Percentiles rank a stretch among this genome's conserved stretches.
Conservation (phyloP, 106 monocot species). For the Allium cepa region DNA sequence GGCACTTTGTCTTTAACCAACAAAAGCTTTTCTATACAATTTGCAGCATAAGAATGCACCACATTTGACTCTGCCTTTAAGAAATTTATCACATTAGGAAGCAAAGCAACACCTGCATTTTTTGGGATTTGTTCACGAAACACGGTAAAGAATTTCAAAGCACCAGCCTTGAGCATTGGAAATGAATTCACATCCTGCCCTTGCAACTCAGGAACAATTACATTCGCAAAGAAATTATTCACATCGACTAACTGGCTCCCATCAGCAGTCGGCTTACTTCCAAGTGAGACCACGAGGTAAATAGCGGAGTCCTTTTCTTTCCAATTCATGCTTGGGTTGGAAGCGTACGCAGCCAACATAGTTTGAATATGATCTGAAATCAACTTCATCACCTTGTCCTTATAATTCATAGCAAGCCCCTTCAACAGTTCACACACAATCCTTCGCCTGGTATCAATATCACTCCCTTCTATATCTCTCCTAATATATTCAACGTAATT, state of each 20-base stretch:
- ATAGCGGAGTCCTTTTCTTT: slow-evolving; percentile 93
- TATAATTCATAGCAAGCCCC: slow-evolving; percentile 72
- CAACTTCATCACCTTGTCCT: slow-evolving; percentile 66
- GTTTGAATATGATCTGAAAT: slow-evolving; percentile 63
- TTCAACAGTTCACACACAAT: slow-evolving; percentile 88
- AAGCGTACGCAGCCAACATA: slow-evolving; percentile 54
- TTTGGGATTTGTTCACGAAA: slow-evolving; percentile 83
- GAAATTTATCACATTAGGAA: slow-evolving; percentile 59
- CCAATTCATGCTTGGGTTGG: slow-evolving; percentile 75
- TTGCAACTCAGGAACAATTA: slow-evolving; percentile 83
- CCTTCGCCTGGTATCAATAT: slow-evolving; percentile 72
- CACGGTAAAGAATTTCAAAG: slow-evolving; percentile 75
- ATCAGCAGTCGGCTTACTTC: slow-evolving; percentile 39
- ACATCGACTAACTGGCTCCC: slow-evolving; percentile 53
- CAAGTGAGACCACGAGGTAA: slow-evolving; percentile 74
- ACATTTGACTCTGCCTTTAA: slow-evolving; percentile 76
- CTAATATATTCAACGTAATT: slow-evolving; percentile 85
- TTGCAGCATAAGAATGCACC: slow-evolving; percentile 96
- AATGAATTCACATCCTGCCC: slow-evolving; percentile 39
- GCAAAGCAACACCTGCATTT: slow-evolving; percentile 35
- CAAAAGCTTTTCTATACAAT: slow-evolving; percentile 88
- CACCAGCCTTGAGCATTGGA: slow-evolving; percentile 82
- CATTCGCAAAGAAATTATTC: slow-evolving; percentile 64
- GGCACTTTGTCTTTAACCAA: slow-evolving; percentile 59
- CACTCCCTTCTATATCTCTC: slow-evolving; percentile 95